Conservation (phyloP, 768 basidiomycete genomes). For the Cyclocybe cylindracea region DNA sequence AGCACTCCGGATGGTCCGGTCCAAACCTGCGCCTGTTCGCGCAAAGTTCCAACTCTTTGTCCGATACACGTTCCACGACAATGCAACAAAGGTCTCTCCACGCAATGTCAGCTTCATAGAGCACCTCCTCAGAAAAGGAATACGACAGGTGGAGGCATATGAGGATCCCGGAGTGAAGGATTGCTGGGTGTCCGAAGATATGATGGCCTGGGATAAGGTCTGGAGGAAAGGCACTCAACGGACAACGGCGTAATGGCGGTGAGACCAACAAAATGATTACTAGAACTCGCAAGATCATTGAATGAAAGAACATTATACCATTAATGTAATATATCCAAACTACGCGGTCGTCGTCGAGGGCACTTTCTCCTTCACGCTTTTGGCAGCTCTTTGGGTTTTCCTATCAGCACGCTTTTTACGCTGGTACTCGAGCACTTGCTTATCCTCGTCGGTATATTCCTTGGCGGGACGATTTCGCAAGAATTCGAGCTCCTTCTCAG, state of each 20-base stretch:
- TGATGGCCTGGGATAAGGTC: slow-evolving; percentile 62
- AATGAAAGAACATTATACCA: too few species aligned
- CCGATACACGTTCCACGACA: slow-evolving; percentile 68
- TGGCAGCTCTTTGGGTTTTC: neutral
- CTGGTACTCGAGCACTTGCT: slow-evolving; percentile 12
- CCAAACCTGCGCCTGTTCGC: slow-evolving; percentile 61
- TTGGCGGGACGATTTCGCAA: slow-evolving; percentile 19
- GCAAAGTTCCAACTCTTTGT: slow-evolving; percentile 69
- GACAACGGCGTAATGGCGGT: too few species aligned
- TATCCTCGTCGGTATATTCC: slow-evolving; percentile 17
- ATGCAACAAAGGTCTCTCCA: slow-evolving; percentile 60
- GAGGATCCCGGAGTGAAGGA: slow-evolving; percentile 69
- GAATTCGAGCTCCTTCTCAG: slow-evolving; percentile 28
- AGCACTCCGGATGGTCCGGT: slow-evolving; percentile 72
- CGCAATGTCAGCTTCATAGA: slow-evolving; percentile 73
- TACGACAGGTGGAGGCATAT: slow-evolving; percentile 67
- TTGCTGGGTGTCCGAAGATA: slow-evolving; percentile 72
- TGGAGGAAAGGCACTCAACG: slow-evolving; percentile 7
- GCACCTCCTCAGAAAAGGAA: slow-evolving; percentile 71
- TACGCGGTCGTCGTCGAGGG: neutral
- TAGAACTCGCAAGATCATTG: too few species aligned
- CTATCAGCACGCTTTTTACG: neutral
- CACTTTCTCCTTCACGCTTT: neutral
- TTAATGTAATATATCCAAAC: too few species aligned
- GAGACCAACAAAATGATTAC: too few species aligned